Conservation (phyloP, 306 rosid genomes). For the Oxytropis ochrocephala region DNA sequence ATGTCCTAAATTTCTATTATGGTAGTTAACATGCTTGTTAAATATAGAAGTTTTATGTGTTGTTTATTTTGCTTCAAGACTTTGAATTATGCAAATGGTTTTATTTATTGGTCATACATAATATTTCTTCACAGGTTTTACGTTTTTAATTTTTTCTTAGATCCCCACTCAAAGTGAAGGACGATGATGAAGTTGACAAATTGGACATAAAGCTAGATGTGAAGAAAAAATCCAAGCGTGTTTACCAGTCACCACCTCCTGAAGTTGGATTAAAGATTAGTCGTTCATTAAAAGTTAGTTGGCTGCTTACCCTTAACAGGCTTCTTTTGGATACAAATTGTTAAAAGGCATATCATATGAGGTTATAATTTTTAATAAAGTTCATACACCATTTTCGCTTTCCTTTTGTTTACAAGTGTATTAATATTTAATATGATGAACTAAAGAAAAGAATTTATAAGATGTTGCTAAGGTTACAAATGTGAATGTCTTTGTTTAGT, state of each 20-base stretch:
- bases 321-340: background rate
- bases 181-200: slow-evolving; percentile 91
- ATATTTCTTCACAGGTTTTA: background rate
- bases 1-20: background rate
- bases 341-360: background rate
- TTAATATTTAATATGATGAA: background rate
- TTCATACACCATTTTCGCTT: background rate
- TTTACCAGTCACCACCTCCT: slow-evolving; percentile 78
- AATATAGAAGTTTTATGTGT: background rate
- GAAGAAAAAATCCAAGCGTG: slow-evolving; percentile 82
- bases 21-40: background rate
- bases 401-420: background rate
- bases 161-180: slow-evolving; percentile 77
- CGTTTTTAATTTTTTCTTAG: slow-evolving; percentile 31
- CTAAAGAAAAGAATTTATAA: background rate
- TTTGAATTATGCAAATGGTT: slow-evolving; percentile 6
- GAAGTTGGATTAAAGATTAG: slow-evolving; percentile 95
- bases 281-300: slow-evolving; percentile 90
- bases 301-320: slow-evolving; percentile 27
- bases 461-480: slow-evolving; percentile 26
- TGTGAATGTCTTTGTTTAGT: slow-evolving; percentile 69
- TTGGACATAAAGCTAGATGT: slow-evolving; percentile 68
- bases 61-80: background rate
- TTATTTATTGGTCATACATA: background rate
- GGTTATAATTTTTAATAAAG: slow-evolving; percentile 4